Conservation (phyloP, 345 rosid species). For the Punica granatum region DNA sequence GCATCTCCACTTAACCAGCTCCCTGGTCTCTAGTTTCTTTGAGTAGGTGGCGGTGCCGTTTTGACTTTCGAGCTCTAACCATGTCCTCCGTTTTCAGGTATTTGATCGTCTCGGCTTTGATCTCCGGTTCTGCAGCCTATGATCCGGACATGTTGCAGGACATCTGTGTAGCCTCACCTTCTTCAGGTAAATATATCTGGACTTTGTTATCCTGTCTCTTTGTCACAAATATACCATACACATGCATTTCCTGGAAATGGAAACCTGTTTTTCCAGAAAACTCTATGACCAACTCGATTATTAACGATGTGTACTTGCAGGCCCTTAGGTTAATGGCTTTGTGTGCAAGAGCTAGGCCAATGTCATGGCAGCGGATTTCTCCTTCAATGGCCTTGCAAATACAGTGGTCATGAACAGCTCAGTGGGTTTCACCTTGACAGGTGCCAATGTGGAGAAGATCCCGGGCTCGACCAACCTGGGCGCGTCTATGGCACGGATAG, state of each 20-base stretch:
- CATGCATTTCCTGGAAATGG: background rate
- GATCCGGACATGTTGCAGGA: constrained; percentile 71
- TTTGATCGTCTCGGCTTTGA: constrained; percentile 13
- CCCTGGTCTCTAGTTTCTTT: background rate
- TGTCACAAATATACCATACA: background rate
- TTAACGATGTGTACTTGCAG: constrained; percentile 15
- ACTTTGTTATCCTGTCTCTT: background rate
- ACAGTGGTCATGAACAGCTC: constrained; percentile 40
- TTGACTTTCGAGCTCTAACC: background rate
- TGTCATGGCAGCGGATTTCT: constrained; percentile 45
- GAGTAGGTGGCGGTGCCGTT: background rate
- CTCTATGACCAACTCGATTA: background rate
- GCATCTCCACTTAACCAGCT: background rate
- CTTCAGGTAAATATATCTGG: constrained; percentile 26
- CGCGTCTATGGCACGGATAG: constrained; percentile 50
- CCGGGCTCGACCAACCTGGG: constrained; percentile 64
- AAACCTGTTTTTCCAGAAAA: background rate
- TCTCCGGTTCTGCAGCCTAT: constrained; percentile 24
- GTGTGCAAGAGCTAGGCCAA: constrained; percentile 44
- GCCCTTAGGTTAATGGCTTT: constrained; percentile 51
- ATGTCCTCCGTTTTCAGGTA: background rate
- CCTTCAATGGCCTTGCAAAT: constrained; percentile 44
- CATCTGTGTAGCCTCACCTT: constrained; percentile 47
- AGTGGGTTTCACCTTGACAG: constrained; percentile 44
- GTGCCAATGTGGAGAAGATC: constrained; percentile 52